Percentiles rank a stretch among this genome's conserved stretches.
Conservation (phyloP, 257 asterid species). For the Forsythia viridissima region DNA sequence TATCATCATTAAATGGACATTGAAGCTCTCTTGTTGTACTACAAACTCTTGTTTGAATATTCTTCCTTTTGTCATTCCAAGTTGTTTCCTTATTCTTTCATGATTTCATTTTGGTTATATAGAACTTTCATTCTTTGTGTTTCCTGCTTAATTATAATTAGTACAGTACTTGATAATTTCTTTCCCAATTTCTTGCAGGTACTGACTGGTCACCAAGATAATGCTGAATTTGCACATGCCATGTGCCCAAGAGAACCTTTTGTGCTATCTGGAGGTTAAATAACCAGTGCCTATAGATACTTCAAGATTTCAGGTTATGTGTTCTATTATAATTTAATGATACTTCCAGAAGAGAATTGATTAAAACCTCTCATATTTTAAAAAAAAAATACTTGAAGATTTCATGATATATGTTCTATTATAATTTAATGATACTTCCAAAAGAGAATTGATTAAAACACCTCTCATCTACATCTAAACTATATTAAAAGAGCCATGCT, state of each 20-base stretch:
- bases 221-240: constrained; percentile 92
- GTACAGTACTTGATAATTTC: constrained; percentile 15
- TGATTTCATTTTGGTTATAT: background rate
- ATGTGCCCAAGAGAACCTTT: constrained; percentile 84
- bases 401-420: too few relatives aligned
- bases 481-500: too few relatives aligned
- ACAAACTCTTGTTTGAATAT: constrained; percentile 2
- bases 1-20: background rate
- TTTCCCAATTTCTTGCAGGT: constrained; percentile 48
- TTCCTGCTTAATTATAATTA: constrained; percentile 1
- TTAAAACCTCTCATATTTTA: background rate
- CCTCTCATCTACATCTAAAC: too few relatives aligned
- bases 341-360: background rate
- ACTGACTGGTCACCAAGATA: constrained; percentile 82
- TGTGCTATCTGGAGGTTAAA: constrained; percentile 92
- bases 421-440: too few relatives aligned
- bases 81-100: background rate
- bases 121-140: background rate
- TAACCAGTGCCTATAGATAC: background rate
- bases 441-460: too few relatives aligned
- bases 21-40: constrained; percentile 2
- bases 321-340: constrained; percentile 3
- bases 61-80: constrained; percentile 8
- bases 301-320: background rate
- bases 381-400: too few relatives aligned